Percentiles rank a stretch among this genome's conserved stretches.
phyloP scores from a whole-genome alignment of 495 filamentous ascomycete species.

The Trichoderma erinaceum region DNA sequence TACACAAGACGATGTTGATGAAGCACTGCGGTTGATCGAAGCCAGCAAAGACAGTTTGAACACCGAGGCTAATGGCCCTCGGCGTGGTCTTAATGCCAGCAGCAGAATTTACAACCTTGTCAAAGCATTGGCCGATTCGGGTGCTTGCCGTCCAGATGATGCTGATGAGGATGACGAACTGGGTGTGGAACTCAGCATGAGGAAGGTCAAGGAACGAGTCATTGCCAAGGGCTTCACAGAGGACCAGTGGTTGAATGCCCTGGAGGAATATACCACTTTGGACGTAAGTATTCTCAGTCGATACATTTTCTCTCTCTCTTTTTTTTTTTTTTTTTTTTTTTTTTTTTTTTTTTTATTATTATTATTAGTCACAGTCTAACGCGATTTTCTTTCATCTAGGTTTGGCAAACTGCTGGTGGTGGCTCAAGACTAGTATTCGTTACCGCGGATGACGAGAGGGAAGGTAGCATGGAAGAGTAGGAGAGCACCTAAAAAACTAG shows the following conservation, averaged over 20 bases:
- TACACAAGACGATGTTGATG: conserved; percentile 88
- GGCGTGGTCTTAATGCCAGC: conserved; percentile 69
- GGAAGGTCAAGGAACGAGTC: conserved; percentile 80
- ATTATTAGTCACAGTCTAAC: conserved; percentile 17
- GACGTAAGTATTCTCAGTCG: conserved; percentile 59
- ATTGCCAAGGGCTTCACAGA: conserved; percentile 95
- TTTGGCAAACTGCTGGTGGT: conserved; percentile 90
- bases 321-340: too few species aligned
- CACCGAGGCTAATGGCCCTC: conserved; percentile 42
- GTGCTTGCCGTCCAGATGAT: conserved; percentile 61
- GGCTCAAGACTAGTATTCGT: conserved; percentile 80
- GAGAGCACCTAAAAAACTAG: neutral
- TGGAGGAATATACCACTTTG: conserved; percentile 82
- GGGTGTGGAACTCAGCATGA: conserved; percentile 74
- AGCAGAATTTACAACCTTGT: conserved; percentile 93
- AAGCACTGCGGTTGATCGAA: conserved; percentile 84
- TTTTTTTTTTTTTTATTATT: too few species aligned
- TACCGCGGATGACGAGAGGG: conserved; percentile 35
- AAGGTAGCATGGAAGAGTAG: conserved; percentile 26
- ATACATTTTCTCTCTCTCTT: conserved; percentile 13
- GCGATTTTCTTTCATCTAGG: conserved; percentile 43
- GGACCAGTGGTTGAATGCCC: conserved; percentile 75
- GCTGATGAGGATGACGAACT: conserved; percentile 56
- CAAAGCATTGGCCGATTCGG: conserved; percentile 72
- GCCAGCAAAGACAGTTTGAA: conserved; percentile 84